These are phyloP conservation scores for Cryptococcus sp. DNA, from an alignment of 1,284 basidiomycete genomes.

Conservation along the genomic window DNA sequence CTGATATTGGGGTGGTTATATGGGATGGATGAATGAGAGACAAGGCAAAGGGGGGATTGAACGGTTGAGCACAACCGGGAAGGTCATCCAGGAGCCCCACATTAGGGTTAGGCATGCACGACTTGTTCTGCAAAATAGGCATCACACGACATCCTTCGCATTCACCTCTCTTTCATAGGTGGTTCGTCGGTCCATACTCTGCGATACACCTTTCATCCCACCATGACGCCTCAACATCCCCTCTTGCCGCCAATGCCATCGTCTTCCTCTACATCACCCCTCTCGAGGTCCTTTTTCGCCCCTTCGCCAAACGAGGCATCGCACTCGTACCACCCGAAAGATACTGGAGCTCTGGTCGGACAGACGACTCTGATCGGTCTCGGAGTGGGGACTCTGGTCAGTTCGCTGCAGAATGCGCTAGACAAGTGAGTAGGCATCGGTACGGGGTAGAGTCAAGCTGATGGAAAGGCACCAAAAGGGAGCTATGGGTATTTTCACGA, in stretches of 20 bases:
- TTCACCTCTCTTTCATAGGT: too few species aligned
- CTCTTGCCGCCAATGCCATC: constrained; percentile 33
- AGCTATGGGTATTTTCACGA: constrained; percentile 77
- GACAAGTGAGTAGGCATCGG: constrained; percentile 48
- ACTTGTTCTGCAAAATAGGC: too few species aligned
- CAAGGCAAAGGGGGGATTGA: too few species aligned
- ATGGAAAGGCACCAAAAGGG: constrained; percentile 62
- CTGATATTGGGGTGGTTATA: too few species aligned
- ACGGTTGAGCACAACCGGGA: too few species aligned
- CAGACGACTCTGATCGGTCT: constrained; percentile 63
- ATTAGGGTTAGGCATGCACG: too few species aligned
- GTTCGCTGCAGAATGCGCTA: constrained; percentile 77
- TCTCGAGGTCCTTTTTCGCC: constrained; percentile 26
- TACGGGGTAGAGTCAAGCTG: background rate
- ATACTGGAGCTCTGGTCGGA: constrained; percentile 49
- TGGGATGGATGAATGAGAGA: too few species aligned
- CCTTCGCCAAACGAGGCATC: constrained; percentile 32
- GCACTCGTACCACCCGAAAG: constrained; percentile 36
- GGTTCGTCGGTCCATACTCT: too few species aligned
- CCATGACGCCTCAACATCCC: constrained; percentile 19
- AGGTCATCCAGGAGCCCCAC: too few species aligned
- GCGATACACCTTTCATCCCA: background rate
- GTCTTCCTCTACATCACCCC: constrained; percentile 11
- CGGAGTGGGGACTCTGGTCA: constrained; percentile 69
- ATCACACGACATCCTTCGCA: too few species aligned